These are phyloP conservation scores for Suhomyces guaymorum DNA, from an alignment of 1,139 yeast species.

Conservation along the genomic window DNA sequence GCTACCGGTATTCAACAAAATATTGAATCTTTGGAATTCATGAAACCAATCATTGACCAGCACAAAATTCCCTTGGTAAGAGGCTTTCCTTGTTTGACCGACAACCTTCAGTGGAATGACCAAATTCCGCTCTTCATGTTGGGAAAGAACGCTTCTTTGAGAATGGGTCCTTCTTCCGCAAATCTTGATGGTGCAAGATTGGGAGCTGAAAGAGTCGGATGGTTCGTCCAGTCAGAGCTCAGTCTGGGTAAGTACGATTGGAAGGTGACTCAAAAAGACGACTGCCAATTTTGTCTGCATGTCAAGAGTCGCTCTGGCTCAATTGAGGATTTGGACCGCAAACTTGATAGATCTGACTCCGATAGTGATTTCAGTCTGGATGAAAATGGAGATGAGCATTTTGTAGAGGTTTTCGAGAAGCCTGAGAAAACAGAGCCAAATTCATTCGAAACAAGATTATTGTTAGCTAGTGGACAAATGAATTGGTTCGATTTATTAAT, in stretches of 20 bases:
- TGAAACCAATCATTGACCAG: slow-evolving; percentile 27
- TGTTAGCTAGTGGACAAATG: slow-evolving; percentile 34
- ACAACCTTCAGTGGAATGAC: slow-evolving; percentile 44
- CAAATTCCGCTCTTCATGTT: slow-evolving; percentile 43
- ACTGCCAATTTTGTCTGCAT: slow-evolving; percentile 7
- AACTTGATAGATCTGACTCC: slow-evolving; percentile 6
- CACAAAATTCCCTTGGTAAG: slow-evolving; percentile 33
- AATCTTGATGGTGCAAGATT: slow-evolving; percentile 50
- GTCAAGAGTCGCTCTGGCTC: background rate
- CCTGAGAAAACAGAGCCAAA: background rate
- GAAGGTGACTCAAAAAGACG: slow-evolving; percentile 12
- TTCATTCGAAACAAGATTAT: slow-evolving; percentile 24
- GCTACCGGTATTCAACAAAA: slow-evolving; percentile 47
- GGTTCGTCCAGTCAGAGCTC: slow-evolving; percentile 34
- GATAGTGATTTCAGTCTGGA: slow-evolving; percentile 1
- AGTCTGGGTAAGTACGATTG: slow-evolving; percentile 28
- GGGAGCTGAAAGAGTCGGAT: slow-evolving; percentile 51
- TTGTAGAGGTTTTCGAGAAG: slow-evolving; percentile 1
- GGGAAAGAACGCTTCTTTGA: slow-evolving; percentile 47
- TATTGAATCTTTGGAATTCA: slow-evolving; percentile 30
- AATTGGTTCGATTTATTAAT: slow-evolving; percentile 33
- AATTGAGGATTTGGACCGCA: slow-evolving; percentile 8
- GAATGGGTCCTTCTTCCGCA: slow-evolving; percentile 52
- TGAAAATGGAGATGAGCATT: slow-evolving; percentile 5
- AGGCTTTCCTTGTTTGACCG: slow-evolving; percentile 49